Percentiles rank a stretch among this genome's conserved stretches.
Evolutionary conservation across 345 rosid genomes (phyloP).

Genomic region (Orychophragmus violaceus): DNA sequence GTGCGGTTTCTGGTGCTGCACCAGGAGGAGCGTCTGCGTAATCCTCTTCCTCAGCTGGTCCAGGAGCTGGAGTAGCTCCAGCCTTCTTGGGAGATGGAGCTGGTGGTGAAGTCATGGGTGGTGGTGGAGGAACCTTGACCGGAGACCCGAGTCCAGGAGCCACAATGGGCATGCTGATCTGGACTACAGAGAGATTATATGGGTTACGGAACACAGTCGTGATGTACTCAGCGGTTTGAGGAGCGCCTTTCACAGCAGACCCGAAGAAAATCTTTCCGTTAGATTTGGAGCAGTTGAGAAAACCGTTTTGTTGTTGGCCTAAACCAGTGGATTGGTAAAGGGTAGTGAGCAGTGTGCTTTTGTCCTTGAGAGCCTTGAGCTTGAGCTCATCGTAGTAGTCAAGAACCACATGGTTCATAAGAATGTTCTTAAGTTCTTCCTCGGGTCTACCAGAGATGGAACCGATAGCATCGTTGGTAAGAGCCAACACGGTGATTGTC

Average conservation of each 20-base stretch:
- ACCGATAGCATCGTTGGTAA: conserved; percentile 40
- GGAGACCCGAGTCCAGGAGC: conserved; percentile 49
- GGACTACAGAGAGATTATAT: conserved; percentile 60
- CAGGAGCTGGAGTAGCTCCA: conserved; percentile 28
- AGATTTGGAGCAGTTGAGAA: conserved; percentile 41
- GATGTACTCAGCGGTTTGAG: conserved; percentile 38
- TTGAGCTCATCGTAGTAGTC: conserved; percentile 46
- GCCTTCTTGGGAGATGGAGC: conserved; percentile 35
- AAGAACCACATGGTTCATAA: conserved; percentile 50
- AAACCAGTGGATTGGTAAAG: conserved; percentile 59
- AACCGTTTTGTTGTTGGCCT: conserved; percentile 49
- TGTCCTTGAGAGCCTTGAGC: conserved; percentile 35
- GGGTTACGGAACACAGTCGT: conserved; percentile 46
- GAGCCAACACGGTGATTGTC: conserved; percentile 50
- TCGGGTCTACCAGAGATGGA: conserved; percentile 30
- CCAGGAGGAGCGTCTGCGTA: conserved; percentile 21
- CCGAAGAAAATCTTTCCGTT: conserved; percentile 45
- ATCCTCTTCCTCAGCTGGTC: conserved; percentile 23
- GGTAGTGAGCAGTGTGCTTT: conserved; percentile 43
- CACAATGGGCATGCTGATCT: conserved; percentile 52
- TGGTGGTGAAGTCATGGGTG: conserved; percentile 30
- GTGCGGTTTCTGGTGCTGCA: conserved; percentile 27
- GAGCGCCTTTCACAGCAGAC: conserved; percentile 43
- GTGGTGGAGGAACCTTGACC: conserved; percentile 41
- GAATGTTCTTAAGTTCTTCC: conserved; percentile 39